Evolutionary conservation across 257 asterid genomes (phyloP).

Genomic region (Solanum bukasovii): DNA sequence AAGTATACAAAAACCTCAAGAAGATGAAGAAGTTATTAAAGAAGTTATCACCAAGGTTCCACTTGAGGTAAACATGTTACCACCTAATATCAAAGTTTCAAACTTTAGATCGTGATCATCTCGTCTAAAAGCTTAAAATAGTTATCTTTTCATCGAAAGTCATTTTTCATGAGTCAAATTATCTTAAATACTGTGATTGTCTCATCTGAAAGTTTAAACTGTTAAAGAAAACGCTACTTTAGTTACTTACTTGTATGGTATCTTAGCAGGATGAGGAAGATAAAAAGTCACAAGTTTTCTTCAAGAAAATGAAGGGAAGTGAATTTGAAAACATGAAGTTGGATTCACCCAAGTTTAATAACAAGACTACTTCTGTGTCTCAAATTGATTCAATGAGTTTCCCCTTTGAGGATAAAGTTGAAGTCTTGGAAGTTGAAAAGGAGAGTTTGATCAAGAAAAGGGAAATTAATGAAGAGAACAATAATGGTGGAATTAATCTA

Average conservation of each 20-base stretch:
- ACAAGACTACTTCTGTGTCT: constrained; percentile 6
- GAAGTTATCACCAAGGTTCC: constrained; percentile 2
- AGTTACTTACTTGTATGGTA: background rate
- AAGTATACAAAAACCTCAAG: background rate
- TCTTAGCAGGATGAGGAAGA: constrained; percentile 24
- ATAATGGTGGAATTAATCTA: constrained; percentile 22
- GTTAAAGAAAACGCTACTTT: background rate
- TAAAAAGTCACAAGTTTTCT: constrained; percentile 56
- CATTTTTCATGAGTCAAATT: background rate
- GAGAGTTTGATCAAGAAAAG: constrained; percentile 6
- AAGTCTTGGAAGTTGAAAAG: constrained; percentile 3
- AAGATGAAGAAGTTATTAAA: constrained; percentile 7
- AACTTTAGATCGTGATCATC: background rate
- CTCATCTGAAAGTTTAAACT: background rate
- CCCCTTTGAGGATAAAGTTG: constrained; percentile 30
- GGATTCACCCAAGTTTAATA: constrained; percentile 50
- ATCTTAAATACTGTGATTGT: background rate
- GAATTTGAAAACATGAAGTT: constrained; percentile 71
- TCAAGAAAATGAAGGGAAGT: constrained; percentile 55
- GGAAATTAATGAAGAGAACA: background rate
- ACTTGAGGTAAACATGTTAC: background rate
- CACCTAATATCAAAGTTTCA: background rate
- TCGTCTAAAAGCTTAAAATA: background rate
- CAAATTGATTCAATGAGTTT: constrained; percentile 18
- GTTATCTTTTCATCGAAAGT: background rate